Conservation (phyloP, 164 flowering plant species). For the Cinnamomum micranthum region DNA sequence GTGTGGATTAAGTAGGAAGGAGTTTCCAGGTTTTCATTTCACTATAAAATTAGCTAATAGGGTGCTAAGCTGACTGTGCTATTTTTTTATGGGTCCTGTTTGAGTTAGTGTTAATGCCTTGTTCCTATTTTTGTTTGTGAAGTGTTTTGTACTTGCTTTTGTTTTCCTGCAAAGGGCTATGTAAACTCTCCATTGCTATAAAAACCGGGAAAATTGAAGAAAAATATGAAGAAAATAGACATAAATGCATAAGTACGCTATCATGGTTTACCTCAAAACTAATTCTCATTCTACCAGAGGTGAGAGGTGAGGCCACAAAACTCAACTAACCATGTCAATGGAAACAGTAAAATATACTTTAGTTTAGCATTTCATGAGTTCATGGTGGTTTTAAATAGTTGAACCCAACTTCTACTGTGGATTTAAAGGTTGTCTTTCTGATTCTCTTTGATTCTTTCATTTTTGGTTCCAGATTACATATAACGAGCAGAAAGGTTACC, state of each 20-base stretch:
- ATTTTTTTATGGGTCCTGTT: background rate
- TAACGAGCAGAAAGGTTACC: background rate
- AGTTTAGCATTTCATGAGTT: background rate
- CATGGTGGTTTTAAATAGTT: background rate
- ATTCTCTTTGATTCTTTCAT: background rate
- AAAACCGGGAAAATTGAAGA: background rate
- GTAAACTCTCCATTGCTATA: background rate
- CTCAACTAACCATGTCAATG: background rate
- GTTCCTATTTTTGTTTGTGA: background rate
- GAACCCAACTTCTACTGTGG: background rate
- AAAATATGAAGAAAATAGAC: background rate
- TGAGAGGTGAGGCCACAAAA: background rate
- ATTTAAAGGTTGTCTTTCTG: background rate
- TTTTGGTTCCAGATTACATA: no score
- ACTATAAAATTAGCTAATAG: no score
- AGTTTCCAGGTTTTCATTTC: no score
- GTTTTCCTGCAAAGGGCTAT: background rate
- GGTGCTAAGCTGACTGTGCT: background rate
- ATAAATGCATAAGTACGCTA: background rate
- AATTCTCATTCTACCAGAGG: background rate
- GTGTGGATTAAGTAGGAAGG: no score
- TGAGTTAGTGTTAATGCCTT: background rate
- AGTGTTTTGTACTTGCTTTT: background rate
- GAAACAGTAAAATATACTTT: background rate
- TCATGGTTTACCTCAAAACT: background rate